These are phyloP conservation scores for Septoria linicola DNA, from an alignment of 2,329 filamentous ascomycete species.

Conservation along the genomic window DNA sequence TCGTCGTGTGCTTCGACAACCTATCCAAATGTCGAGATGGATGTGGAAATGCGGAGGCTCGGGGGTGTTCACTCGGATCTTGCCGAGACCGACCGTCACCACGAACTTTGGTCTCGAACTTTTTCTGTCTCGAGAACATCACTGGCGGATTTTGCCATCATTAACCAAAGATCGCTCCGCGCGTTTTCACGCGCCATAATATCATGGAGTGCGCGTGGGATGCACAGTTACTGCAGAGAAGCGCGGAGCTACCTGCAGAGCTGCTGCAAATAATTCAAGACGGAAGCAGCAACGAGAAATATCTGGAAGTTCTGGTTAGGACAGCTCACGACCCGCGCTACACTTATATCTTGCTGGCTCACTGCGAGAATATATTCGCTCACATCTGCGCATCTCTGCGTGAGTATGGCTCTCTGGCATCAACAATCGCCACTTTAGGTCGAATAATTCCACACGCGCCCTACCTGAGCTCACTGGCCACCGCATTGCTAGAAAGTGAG, in stretches of 20 bases:
- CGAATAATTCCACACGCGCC: constrained; percentile 79
- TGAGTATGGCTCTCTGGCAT: constrained; percentile 43
- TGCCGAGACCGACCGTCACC: constrained; percentile 5
- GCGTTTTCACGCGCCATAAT: background rate
- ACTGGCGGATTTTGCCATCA: constrained; percentile 1
- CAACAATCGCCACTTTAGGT: constrained; percentile 66
- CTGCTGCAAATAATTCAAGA: constrained; percentile 63
- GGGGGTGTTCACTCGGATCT: constrained; percentile 3
- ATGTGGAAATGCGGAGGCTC: constrained; percentile 6
- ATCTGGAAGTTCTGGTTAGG: constrained; percentile 69
- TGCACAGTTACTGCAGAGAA: constrained; percentile 29
- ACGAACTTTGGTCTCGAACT: constrained; percentile 6
- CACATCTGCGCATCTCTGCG: constrained; percentile 68
- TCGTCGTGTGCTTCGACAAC: too few relatives aligned
- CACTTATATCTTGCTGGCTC: constrained; percentile 71
- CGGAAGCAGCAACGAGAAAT: constrained; percentile 61
- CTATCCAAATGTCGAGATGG: constrained; percentile 1
- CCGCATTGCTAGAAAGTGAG: constrained; percentile 26
- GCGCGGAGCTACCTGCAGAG: constrained; percentile 66
- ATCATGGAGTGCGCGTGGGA: constrained; percentile 37
- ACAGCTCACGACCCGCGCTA: constrained; percentile 67
- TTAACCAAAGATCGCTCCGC: background rate
- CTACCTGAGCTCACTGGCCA: constrained; percentile 58
- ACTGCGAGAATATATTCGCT: constrained; percentile 73
- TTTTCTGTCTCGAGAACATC: constrained; percentile 10